Conservation (phyloP, 352 stramenopile genomes). For the Phytophthora cryptogea region DNA sequence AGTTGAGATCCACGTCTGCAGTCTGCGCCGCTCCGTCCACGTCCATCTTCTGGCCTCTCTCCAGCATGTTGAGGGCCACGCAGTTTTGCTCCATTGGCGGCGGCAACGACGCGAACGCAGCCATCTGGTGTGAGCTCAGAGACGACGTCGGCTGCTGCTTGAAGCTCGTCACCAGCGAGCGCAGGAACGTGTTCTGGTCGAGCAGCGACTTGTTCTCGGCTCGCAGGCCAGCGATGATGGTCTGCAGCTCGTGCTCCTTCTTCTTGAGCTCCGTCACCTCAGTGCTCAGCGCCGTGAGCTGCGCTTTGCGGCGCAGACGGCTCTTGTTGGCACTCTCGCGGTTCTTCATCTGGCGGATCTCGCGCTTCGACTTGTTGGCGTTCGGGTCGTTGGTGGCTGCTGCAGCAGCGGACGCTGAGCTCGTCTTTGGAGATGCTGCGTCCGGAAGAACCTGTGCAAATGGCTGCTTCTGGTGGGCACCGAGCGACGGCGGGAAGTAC, state of each 20-base stretch:
- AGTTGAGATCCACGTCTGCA: constrained; percentile 21
- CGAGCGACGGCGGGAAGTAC: constrained; percentile 47
- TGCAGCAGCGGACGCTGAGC: neutral
- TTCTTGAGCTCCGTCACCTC: constrained; percentile 70
- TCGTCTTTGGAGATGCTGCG: constrained; percentile 3
- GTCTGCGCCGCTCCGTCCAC: constrained; percentile 22
- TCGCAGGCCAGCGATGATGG: constrained; percentile 63
- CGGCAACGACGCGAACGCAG: constrained; percentile 33
- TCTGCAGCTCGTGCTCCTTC: constrained; percentile 74
- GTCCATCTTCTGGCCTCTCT: constrained; percentile 34
- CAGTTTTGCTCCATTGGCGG: constrained; percentile 29
- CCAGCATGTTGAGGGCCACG: constrained; percentile 31
- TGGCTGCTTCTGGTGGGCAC: constrained; percentile 58
- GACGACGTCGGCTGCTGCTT: constrained; percentile 32
- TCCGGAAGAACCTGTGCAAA: constrained; percentile 51
- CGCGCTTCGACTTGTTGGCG: constrained; percentile 76
- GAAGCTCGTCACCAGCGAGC: constrained; percentile 67
- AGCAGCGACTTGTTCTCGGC: constrained; percentile 83
- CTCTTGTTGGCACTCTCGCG: constrained; percentile 86
- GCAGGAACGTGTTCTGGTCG: constrained; percentile 79
- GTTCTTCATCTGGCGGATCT: constrained; percentile 90
- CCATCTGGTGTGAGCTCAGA: constrained; percentile 18
- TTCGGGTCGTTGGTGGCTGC: constrained; percentile 26
- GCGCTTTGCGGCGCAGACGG: constrained; percentile 70
- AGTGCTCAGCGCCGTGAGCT: constrained; percentile 58